Evolutionary conservation across 1,284 basidiomycete genomes (phyloP).

Genomic region (Malassezia obtusa): DNA sequence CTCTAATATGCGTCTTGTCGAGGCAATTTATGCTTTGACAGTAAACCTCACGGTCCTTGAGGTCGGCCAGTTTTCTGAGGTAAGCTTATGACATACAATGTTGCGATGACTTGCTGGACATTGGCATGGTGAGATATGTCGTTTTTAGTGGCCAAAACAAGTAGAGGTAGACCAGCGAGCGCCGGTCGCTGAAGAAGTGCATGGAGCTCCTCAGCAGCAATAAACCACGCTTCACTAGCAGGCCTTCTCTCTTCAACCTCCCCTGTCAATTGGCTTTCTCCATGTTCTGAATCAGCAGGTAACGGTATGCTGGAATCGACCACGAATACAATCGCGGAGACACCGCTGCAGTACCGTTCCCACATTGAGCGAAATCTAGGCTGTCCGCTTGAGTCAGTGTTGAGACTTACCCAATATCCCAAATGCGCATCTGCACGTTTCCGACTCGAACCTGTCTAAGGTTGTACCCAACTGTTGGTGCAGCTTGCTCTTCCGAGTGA

Average conservation of each 20-base stretch:
- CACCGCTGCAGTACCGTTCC: constrained; percentile 90
- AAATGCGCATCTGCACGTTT: constrained; percentile 81
- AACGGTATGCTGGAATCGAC: constrained; percentile 21
- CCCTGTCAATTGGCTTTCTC: constrained; percentile 9
- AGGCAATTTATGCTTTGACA: constrained; percentile 63
- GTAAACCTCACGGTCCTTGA: constrained; percentile 56
- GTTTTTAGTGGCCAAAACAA: constrained; percentile 95
- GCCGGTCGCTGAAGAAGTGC: constrained; percentile 67
- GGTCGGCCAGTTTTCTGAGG: constrained; percentile 41
- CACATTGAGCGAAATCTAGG: constrained; percentile 76
- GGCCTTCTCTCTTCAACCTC: not conserved
- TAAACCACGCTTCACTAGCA: constrained; percentile 38
- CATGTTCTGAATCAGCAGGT: no score
- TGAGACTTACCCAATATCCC: constrained; percentile 67
- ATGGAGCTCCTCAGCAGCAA: constrained; percentile 79
- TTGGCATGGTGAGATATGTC: constrained; percentile 69
- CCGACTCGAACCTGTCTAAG: constrained; percentile 67
- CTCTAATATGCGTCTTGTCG: constrained; percentile 74
- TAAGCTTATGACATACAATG: constrained; percentile 56
- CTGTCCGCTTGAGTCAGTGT: constrained; percentile 57
- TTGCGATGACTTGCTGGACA: constrained; percentile 75
- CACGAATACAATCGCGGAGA: constrained; percentile 82
- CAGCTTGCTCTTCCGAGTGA: constrained; percentile 74
- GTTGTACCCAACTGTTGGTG: constrained; percentile 87
- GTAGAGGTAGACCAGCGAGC: constrained; percentile 68